Evolutionary conservation across 139 green algal species (phyloP).

Genomic region (Nannochloris sp.): DNA sequence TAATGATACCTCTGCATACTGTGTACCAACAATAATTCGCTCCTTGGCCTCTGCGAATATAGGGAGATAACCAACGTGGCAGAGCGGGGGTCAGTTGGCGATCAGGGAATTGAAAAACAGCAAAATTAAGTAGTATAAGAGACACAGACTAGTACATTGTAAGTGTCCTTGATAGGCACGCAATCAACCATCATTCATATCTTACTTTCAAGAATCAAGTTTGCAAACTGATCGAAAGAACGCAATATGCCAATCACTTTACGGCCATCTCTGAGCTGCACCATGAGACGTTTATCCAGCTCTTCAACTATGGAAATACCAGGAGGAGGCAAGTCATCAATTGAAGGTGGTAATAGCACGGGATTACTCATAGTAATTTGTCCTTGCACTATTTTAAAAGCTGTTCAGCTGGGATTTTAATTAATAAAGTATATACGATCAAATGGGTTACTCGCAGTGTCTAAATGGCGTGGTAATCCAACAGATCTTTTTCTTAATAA

Average conservation of each 20-base stretch:
- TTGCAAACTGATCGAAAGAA: constrained; percentile 78
- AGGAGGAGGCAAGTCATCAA: constrained; percentile 28
- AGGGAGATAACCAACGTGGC: neutral
- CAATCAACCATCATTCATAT: no score
- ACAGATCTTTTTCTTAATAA: no score
- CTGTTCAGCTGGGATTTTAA: no score
- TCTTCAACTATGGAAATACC: constrained; percentile 38
- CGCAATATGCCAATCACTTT: constrained; percentile 64
- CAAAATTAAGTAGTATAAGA: no score
- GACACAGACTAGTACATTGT: neutral
- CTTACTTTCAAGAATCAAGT: constrained; percentile 58
- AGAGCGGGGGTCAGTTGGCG: neutral
- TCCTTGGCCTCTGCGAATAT: constrained; percentile 34
- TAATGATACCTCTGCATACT: constrained; percentile 50
- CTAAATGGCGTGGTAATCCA: no score
- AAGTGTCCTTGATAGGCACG: no score
- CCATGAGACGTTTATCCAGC: constrained; percentile 57
- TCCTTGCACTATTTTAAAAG: neutral
- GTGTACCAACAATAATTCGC: constrained; percentile 62
- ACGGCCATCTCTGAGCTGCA: constrained; percentile 61
- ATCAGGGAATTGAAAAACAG: no score
- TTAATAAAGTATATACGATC: no score
- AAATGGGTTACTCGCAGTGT: no score
- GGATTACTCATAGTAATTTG: neutral
- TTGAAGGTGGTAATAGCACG: constrained; percentile 10